Evolutionary conservation across 169 alveolate species (phyloP).

Genomic region (Amoebophrya sp.): DNA sequence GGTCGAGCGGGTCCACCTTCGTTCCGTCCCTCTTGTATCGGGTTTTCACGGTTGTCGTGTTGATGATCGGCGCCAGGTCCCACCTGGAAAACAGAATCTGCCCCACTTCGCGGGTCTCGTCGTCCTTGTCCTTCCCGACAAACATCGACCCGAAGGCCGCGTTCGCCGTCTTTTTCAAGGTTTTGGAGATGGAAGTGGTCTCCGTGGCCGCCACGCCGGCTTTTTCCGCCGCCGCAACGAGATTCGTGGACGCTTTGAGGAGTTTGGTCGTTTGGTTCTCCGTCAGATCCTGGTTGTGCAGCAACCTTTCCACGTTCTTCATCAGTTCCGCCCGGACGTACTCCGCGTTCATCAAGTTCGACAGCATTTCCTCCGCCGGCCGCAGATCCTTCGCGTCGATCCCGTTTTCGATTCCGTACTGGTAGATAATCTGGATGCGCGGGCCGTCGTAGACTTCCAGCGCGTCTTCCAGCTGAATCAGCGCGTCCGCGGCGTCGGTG

Average conservation of each 20-base stretch:
- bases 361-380: not conserved
- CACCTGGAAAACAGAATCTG: not conserved
- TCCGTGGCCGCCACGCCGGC: not conserved
- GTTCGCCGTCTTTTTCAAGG: not conserved
- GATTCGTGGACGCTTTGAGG: not conserved
- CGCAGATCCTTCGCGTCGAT: not conserved
- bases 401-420: not conserved
- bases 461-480: not conserved
- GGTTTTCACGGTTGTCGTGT: not conserved
- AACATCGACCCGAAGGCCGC: not conserved
- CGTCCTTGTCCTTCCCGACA: not conserved
- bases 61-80: conserved; percentile 23
- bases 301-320: not conserved
- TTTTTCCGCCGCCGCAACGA: not conserved
- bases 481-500: not conserved
- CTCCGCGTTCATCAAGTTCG: not conserved
- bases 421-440: not conserved
- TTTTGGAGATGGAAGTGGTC: not conserved
- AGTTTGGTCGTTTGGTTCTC: not conserved
- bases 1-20: conserved; percentile 22
- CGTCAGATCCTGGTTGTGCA: not conserved
- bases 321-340: not conserved
- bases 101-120: not conserved
- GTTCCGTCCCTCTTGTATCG: conserved; percentile 10
- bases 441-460: not conserved